These are phyloP conservation scores for Picocystis salinarum DNA, from an alignment of 139 green algal species.

Conservation along the genomic window DNA sequence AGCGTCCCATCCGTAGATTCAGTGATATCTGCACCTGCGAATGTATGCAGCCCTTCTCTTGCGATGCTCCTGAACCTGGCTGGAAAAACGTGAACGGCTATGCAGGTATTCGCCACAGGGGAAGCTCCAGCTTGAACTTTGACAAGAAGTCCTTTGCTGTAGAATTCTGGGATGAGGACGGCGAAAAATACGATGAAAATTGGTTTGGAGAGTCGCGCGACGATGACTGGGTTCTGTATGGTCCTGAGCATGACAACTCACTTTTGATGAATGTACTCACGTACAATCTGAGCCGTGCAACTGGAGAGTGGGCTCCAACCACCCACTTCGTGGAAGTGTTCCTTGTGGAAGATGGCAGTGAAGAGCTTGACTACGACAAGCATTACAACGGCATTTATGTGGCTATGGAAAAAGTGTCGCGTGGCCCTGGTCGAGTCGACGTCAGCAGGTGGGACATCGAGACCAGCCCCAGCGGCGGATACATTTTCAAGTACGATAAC, in stretches of 20 bases:
- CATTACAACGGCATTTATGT: constrained; percentile 16
- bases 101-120: constrained; percentile 9
- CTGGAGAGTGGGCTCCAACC: constrained; percentile 1
- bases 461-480: constrained; percentile 1
- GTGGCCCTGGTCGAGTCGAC: constrained; percentile 9
- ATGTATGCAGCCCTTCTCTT: no score
- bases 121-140: constrained; percentile 10
- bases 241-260: constrained; percentile 4
- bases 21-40: no score
- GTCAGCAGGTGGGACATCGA: constrained; percentile 1
- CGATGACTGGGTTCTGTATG: constrained; percentile 7
- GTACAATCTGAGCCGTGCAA: constrained; percentile 2
- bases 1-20: no score
- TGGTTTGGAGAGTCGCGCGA: no score
- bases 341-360: constrained; percentile 2
- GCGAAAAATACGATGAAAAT: constrained; percentile 5
- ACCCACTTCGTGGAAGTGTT: constrained; percentile 8
- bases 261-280: constrained; percentile 6
- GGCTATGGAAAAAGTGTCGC: constrained; percentile 6
- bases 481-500: constrained; percentile 10
- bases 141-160: constrained; percentile 24
- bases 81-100: no score
- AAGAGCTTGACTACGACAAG: background rate
- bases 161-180: constrained; percentile 4
- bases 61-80: no score